Evolutionary conservation across 108 stramenopile species (phyloP).

Genomic region (Aurantiochytrium sp.): DNA sequence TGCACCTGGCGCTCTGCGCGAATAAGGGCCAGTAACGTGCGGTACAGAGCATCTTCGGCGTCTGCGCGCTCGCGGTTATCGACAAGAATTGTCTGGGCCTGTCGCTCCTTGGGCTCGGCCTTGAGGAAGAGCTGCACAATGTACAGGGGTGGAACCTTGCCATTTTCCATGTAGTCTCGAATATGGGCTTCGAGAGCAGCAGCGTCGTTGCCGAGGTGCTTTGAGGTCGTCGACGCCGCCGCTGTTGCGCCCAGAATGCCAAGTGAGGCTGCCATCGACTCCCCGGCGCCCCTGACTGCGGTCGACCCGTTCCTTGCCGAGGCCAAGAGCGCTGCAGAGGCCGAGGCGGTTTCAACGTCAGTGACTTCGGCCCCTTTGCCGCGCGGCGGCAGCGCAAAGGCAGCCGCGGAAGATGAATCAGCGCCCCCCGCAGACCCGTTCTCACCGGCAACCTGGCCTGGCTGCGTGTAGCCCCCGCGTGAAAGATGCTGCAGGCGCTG

Average conservation of each 20-base stretch:
- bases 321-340: too few species aligned
- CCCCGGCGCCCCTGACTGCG: too few species aligned
- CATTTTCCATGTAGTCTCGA: not conserved
- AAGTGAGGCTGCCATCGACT: not conserved
- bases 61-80: not conserved
- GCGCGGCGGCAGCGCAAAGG: too few species aligned
- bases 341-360: too few species aligned
- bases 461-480: not conserved
- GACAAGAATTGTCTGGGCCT: not conserved
- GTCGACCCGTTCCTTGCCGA: too few species aligned
- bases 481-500: not conserved
- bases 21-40: not conserved
- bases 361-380: too few species aligned
- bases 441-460: too few species aligned
- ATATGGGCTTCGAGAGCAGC: not conserved
- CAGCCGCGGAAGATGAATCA: too few species aligned
- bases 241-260: not conserved
- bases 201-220: not conserved
- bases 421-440: too few species aligned
- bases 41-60: not conserved
- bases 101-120: not conserved
- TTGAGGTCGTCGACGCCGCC: not conserved
- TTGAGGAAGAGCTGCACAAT: slow-evolving; percentile 15
- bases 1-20: not conserved
- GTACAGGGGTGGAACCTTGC: not conserved